Evolutionary conservation across 805 yeast species (phyloP), one percentile per base, ranked within the genome.

Genomic region (Candida namnaoensis): DNA sequence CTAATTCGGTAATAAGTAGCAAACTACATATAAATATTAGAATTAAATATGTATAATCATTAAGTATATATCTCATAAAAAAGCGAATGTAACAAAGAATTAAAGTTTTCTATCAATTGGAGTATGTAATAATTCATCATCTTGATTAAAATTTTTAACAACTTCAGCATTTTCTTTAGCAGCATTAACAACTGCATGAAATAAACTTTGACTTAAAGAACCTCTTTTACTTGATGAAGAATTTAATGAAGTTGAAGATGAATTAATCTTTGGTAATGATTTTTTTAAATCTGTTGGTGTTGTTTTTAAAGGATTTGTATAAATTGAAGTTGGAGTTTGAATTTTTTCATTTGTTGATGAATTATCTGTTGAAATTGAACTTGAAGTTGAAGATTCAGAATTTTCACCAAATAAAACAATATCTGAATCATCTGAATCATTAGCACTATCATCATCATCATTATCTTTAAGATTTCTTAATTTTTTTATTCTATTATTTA

Each of bases 401-500:
- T 54, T 61, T 34, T 56, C 64, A n/a, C 57, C 47, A 45, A 57
- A 62, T 14, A 53, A 49, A 30, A 41, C 41, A 49, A 40, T 64
- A 13, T 56, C 38, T 33, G 7, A 7, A 26, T 26, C 28, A 26
- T 26, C 28, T 26, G 28, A 26, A 26, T 62, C 69, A 43, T 70
- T 78, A 45, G 68, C 79, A 51, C 76, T 78, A 45, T 68, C 79
- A 51, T 76, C 85, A 30, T 71, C 77, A 32, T 71, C 78, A 38
- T 69, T 71, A 46, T 51, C 64, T 33, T 61, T 84, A 50, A 78
- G 53, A 43, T 71, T 69, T 62, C 82, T 78, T 57, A 91, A 72
- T 50, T 81, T 80, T 54, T 75, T 69, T 59, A 91, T 79, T 58
- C 85, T 76, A 62, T 88, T 88, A 54, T 83, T 78, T 63, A 91